phyloP scores from a whole-genome alignment of 2,329 filamentous ascomycete species.

The Chrysoporthe deuterocubensis region DNA sequence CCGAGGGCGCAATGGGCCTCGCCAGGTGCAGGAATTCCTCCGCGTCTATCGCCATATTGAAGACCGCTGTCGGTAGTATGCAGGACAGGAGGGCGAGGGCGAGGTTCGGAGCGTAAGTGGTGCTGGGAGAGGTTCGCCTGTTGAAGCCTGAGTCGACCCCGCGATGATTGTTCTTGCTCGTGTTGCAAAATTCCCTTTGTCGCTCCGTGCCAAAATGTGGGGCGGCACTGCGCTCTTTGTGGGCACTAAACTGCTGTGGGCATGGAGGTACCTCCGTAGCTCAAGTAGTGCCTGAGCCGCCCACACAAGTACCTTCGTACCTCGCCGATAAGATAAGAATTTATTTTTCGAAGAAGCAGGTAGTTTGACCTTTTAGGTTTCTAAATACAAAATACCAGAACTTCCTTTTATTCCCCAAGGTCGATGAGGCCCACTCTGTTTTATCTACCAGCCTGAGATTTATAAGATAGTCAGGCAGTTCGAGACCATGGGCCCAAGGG shows the following conservation, averaged over 20 bases:
- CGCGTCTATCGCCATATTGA: slow-evolving; percentile 78
- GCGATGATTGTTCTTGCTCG: slow-evolving; percentile 25
- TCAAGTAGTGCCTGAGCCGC: background rate
- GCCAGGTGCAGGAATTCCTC: slow-evolving; percentile 94
- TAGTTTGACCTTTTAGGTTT: background rate
- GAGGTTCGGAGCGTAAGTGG: slow-evolving; percentile 30
- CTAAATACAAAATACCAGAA: background rate
- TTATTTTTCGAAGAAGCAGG: slow-evolving; percentile 15
- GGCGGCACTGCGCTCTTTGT: slow-evolving; percentile 24
- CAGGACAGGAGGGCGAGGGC: slow-evolving; percentile 32
- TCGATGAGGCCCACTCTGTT: background rate
- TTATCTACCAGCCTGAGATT: background rate
- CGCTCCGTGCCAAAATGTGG: slow-evolving; percentile 25
- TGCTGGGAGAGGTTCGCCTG: slow-evolving; percentile 28
- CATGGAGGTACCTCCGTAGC: background rate
- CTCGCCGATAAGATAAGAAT: slow-evolving; percentile 26
- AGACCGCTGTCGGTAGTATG: slow-evolving; percentile 29
- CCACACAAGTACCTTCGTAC: background rate
- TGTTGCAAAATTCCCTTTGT: slow-evolving; percentile 37
- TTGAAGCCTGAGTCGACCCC: slow-evolving; percentile 20
- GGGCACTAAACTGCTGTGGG: slow-evolving; percentile 14
- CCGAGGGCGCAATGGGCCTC: slow-evolving; percentile 83
- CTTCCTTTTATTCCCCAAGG: background rate
- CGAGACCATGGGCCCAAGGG: slow-evolving; percentile 31
- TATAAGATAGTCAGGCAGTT: background rate